A percentile compares a stretch with the other conserved stretches of the same genome.
phyloP scores from a whole-genome alignment of 352 stramenopile genomes.

The Phytophthora sansomeana region DNA sequence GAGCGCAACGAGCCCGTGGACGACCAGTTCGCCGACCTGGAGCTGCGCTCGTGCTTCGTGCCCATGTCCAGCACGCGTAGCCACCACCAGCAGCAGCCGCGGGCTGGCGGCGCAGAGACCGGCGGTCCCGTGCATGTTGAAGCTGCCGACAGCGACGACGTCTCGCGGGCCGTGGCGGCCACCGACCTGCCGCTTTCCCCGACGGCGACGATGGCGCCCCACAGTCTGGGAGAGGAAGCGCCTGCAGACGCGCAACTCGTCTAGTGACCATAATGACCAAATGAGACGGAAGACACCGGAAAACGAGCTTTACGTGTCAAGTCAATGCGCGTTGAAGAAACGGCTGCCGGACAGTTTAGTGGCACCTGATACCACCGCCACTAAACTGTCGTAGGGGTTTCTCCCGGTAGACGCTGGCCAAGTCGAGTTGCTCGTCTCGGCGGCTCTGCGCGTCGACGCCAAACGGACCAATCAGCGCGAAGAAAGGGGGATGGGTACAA shows the following conservation, averaged over 20 bases:
- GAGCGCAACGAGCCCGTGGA: conserved; percentile 23
- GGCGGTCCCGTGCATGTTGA: conserved; percentile 23
- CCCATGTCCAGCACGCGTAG: conserved; percentile 24
- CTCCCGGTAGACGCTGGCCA: background rate
- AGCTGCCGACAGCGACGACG: conserved; percentile 1
- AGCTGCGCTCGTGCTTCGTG: conserved; percentile 39
- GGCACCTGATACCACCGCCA: background rate
- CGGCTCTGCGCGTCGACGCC: background rate
- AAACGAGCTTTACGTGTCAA: conserved; percentile 1
- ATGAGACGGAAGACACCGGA: conserved; percentile 3
- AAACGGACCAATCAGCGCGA: background rate
- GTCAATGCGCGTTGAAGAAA: background rate
- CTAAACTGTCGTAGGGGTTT: background rate
- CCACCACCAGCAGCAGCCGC: conserved; percentile 7
- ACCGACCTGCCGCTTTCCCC: conserved; percentile 26
- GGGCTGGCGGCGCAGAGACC: conserved; percentile 21
- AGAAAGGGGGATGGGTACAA: conserved; percentile 28
- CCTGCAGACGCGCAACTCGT: conserved; percentile 9
- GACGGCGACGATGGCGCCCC: no score
- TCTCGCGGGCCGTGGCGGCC: conserved; percentile 22
- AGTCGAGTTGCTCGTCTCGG: background rate
- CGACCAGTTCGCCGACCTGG: conserved; percentile 28
- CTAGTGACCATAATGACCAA: conserved; percentile 9
- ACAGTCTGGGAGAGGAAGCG: background rate
- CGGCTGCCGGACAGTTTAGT: background rate